Base-by-base conservation (phyloP, 805 yeast genomes). In the Phaffomyces antillensis region DNA sequence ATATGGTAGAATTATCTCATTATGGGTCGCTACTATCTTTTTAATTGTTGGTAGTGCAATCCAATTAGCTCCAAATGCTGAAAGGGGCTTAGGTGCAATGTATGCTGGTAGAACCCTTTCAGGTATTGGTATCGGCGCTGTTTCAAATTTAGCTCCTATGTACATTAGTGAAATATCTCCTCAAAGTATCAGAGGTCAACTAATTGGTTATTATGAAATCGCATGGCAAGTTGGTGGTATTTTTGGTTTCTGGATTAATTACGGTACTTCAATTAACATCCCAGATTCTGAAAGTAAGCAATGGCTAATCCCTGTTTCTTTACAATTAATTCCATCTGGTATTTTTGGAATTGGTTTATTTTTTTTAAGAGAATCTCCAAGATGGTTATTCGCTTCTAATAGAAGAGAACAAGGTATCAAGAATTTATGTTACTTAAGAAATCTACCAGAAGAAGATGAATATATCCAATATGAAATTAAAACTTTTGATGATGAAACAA, bases 101-200 rank as follows among this genome's bases (percentile, higher is more conserved):
- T 73, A 75, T 49, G 73, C 76, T 4, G 82, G 83, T 11, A 65
- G 83, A 50, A 71, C 73, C n/a, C 49, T 63, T 24, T 56, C 67
- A 7, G 71, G 83, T 4, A 37, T 77, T 5, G 79, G 79, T 16
- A 73, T 75, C 37, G 83, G 83, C 12, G 71, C 73, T 5, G 66
- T 75, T 37, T 66, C 79, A 2, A 68, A 69, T 53, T 59, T 75
- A 45, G 77, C 76, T 2, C 79, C 80, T 6, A 66, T 73, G 44
- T 74, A 71, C 49, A 63, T 73, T 10, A 64, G 73, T 6, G 78
- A 74, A 72, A 49, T 66, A 63, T 30, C 62, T 67, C 77, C 77
- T 2, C 65, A 75, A 4, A 58, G 68, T 6, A 66, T 71, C 26
- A 61, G 78, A 53, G 79, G 79, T 16, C 66, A 65, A 47, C 58